Evolutionary conservation across 2,329 filamentous ascomycete species (phyloP).

Genomic region (Trichoderma sp.): DNA sequence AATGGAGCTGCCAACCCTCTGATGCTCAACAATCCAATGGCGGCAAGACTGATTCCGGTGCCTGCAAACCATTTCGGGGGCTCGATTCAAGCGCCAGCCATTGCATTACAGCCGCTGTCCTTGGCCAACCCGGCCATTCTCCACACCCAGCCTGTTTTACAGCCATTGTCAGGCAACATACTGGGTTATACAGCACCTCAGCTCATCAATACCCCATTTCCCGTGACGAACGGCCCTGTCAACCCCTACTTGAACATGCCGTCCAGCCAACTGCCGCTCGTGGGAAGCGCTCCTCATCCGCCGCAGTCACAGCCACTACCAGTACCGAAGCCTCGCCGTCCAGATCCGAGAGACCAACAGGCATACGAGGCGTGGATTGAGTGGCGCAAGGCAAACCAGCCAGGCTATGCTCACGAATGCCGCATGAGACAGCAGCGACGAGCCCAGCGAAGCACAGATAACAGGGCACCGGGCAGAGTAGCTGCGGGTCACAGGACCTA

Average conservation of each 20-base stretch:
- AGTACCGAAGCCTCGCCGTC: conserved; percentile 48
- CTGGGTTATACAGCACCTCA: conserved; percentile 3
- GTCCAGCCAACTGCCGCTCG: conserved; percentile 1
- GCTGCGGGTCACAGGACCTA: conserved; percentile 10
- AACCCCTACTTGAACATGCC: conserved; percentile 11
- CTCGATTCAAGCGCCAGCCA: not conserved
- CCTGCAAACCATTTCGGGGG: conserved; percentile 9
- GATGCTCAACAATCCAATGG: not conserved
- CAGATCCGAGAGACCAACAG: conserved; percentile 49
- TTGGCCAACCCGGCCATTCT: not conserved
- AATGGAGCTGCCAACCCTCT: not conserved
- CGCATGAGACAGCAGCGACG: conserved; percentile 49
- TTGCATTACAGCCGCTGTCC: not conserved
- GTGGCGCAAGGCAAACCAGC: conserved; percentile 53
- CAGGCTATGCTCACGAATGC: conserved; percentile 53
- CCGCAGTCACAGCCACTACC: conserved; percentile 35
- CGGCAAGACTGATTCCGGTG: not conserved
- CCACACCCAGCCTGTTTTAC: conserved; percentile 9
- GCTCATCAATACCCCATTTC: not conserved
- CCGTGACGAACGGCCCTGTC: not conserved
- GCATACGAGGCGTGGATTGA: conserved; percentile 55
- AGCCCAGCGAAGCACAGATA: conserved; percentile 36
- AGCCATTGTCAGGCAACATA: conserved; percentile 10
- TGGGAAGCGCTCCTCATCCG: conserved; percentile 1
- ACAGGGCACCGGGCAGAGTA: conserved; percentile 10